Evolutionary conservation across 768 basidiomycete species (phyloP), one percentile per base, ranked within the genome.

Genomic region (Candolleomyces aberdarensis): DNA sequence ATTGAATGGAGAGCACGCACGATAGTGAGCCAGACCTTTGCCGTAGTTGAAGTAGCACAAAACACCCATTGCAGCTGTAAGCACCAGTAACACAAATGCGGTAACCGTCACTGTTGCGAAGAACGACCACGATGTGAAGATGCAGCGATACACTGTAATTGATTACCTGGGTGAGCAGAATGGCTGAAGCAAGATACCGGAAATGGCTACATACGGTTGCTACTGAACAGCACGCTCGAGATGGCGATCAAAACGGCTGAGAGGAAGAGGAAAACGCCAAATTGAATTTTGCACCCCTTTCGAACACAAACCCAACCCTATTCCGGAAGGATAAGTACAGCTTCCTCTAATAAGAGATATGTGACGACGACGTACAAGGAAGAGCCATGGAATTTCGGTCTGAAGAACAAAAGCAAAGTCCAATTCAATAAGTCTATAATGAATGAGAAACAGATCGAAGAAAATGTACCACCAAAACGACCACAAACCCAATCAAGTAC

Each of bases 21-120:
- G 70, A 63, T 79, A 85, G 32, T 84, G 80, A 4, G 77, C 76
- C 9, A 85, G 74, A 2, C 84, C 85, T 65, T 78, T 81, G 10
- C 81, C 84, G 65, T 85, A 86, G 63, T 84, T 79, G 31, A 78
- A 59, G 56, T 83, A 75, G 68, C 83, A 85, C n/a, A 80, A 51
- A 48, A 84, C 49, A 7, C 78, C 82, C 10, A 85, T 62, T 32
- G 73, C 60, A n/a, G 75, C 71, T 4, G 81, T 79, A 7, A 71
- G 62, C 8, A 82, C 66, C 36, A 78, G 69, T 15, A 84, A 67
- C 26, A 77, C 53, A 62, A 78, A 81, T 0, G 81, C 69, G 5
- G 78, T 76, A 20, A 78, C 67, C 10, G 79, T 75, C 36, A 84
- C 70, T 5, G 78, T 78, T 4, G 80, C 76, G 58, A 84, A 83